Base-by-base conservation (phyloP, 2,329 filamentous ascomycete genomes). In the Myriosclerotinia scirpicola region DNA sequence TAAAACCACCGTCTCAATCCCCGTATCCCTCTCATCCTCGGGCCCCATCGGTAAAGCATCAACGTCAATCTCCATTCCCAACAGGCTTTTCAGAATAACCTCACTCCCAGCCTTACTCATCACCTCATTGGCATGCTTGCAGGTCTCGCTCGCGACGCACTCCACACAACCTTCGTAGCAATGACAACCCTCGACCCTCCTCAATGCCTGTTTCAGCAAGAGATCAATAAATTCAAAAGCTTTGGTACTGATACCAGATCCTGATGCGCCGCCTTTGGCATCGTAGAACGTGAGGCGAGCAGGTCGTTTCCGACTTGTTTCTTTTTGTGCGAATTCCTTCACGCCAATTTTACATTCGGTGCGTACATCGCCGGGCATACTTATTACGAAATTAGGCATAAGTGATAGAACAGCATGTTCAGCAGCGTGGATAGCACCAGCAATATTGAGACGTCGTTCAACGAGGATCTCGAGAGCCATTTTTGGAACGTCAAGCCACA, bases 231-330 rank as follows among this genome's bases (percentile, higher is more conserved):
- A 96, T 74, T 98, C 94, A 74, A 98, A 98, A 0, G 93, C 94
- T 76, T 97, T 97, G 50, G 90, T 91, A 69, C 90, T 92, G 72
- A 97, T 96, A 0, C 95, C 95, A 0, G 87, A 90, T 0, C 94
- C 94, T 54, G 86, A 85, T 0, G 90, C 84, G 0, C 94, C 94
- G 9, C 95, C 95, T 78, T 96, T 97, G 3, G 92, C 90, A 76
- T 98, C 95, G 78, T 98, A 99, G 74, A 99, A 97, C 0, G 92
- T 97, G 58, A 99, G 79, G 0, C 95, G 82, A 0, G 93, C 95
- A 0, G 94, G 95, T 5, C 95, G 84, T 79, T 97, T 97, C 40
- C 93, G 85, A 38, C 81, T 80, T 0, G 86, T 88, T 73, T 90
- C 87, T 64, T 82, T 80, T 71, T 86, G 86, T 0, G 91, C 87